These are phyloP conservation scores for Alternaria sp. DNA, from an alignment of 2,329 filamentous ascomycete genomes.

Conservation along the genomic window DNA sequence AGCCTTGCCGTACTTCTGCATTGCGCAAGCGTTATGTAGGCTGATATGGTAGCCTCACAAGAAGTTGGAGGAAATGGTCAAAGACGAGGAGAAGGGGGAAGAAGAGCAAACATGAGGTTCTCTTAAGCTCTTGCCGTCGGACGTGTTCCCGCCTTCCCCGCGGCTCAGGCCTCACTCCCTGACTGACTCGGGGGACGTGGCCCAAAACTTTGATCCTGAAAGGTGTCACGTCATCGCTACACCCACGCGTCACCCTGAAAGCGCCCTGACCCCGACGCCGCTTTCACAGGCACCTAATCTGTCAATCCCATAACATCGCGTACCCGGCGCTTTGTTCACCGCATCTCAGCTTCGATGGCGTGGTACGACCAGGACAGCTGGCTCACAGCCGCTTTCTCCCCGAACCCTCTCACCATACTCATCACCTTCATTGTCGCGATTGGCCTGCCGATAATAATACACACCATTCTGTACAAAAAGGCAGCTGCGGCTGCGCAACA, in stretches of 20 bases:
- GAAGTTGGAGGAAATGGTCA: neutral
- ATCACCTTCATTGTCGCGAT: slow-evolving; percentile 76
- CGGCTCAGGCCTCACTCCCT: slow-evolving; percentile 15
- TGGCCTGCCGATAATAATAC: slow-evolving; percentile 77
- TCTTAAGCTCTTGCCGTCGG: slow-evolving; percentile 37
- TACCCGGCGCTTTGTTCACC: neutral
- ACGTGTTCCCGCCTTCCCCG: slow-evolving; percentile 26
- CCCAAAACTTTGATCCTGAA: slow-evolving; percentile 23
- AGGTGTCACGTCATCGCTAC: slow-evolving; percentile 34
- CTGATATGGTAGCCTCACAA: neutral
- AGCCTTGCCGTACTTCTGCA: slow-evolving; percentile 5
- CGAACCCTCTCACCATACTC: slow-evolving; percentile 62
- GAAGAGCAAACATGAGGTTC: slow-evolving; percentile 33
- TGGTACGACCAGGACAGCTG: slow-evolving; percentile 53
- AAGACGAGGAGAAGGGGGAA: neutral
- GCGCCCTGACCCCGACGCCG: slow-evolving; percentile 4
- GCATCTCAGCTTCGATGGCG: slow-evolving; percentile 32
- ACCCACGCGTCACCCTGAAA: slow-evolving; percentile 3
- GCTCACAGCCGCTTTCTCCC: slow-evolving; percentile 58
- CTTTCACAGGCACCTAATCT: neutral
- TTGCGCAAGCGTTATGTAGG: neutral
- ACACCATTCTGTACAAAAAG: slow-evolving; percentile 74
- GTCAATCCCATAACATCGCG: neutral
- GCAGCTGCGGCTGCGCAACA: slow-evolving; percentile 68
- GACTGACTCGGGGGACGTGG: slow-evolving; percentile 6